phyloP scores from a whole-genome alignment of 2,329 filamentous ascomycete species.

The Talaromyces sp. region DNA sequence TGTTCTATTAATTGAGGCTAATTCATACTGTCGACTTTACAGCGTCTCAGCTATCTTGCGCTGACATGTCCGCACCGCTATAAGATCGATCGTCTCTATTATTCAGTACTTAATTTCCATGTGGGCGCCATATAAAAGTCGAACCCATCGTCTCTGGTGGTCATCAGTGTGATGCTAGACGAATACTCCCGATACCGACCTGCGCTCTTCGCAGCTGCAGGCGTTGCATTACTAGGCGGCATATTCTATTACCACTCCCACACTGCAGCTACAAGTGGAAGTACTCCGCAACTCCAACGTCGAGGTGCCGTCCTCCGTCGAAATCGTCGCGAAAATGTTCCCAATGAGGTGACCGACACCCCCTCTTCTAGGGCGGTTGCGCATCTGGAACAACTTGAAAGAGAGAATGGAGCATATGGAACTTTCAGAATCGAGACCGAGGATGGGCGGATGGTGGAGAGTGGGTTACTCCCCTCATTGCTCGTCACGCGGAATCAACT shows the following conservation, averaged over 20 bases:
- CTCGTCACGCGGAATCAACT: slow-evolving; percentile 43
- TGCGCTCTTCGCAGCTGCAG: slow-evolving; percentile 42
- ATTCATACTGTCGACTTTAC: background rate
- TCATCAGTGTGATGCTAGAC: slow-evolving; percentile 17
- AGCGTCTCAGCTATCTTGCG: background rate
- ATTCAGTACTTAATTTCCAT: background rate
- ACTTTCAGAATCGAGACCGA: slow-evolving; percentile 45
- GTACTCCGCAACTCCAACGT: slow-evolving; percentile 36
- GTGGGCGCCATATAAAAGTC: background rate
- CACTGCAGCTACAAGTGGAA: slow-evolving; percentile 26
- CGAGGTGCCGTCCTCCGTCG: slow-evolving; percentile 41
- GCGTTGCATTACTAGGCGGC: slow-evolving; percentile 44
- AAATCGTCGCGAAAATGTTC: slow-evolving; percentile 30
- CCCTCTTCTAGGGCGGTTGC: slow-evolving; percentile 40
- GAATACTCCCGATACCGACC: slow-evolving; percentile 39
- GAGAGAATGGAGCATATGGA: slow-evolving; percentile 43
- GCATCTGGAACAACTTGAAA: slow-evolving; percentile 42
- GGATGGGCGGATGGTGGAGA: slow-evolving; percentile 42
- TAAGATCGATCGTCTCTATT: background rate
- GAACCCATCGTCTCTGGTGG: background rate
- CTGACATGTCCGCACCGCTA: background rate
- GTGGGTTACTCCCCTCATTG: slow-evolving; percentile 43
- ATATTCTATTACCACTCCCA: slow-evolving; percentile 41
- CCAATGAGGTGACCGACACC: slow-evolving; percentile 30
- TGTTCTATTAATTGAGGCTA: background rate